These are phyloP conservation scores for Myriangium duriaei DNA, from an alignment of 2,329 filamentous ascomycete species.

Conservation along the genomic window DNA sequence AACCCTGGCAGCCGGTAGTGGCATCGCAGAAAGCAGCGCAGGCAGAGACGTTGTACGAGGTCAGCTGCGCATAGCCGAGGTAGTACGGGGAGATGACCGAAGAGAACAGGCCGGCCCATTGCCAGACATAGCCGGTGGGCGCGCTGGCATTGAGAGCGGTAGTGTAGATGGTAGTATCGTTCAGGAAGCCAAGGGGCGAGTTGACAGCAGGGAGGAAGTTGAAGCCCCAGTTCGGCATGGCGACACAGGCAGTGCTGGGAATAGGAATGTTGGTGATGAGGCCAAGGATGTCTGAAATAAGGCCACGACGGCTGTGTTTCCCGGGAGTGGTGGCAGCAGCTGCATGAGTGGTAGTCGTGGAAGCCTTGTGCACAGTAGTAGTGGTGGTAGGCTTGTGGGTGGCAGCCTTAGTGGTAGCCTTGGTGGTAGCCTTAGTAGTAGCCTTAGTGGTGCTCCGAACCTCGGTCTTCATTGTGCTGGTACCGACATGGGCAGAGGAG, in stretches of 20 bases:
- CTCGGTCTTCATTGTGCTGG: not conserved
- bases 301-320: slow-evolving; percentile 1
- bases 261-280: not conserved
- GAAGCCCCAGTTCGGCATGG: not conserved
- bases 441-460: slow-evolving; percentile 1
- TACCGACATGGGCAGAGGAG: no score
- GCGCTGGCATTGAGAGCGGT: slow-evolving; percentile 1
- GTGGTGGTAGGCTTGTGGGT: slow-evolving; percentile 2
- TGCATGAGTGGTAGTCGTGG: not conserved
- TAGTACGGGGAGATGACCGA: slow-evolving; percentile 10
- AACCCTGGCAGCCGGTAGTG: slow-evolving; percentile 6
- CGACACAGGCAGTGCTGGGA: slow-evolving; percentile 6
- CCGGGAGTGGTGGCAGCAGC: not conserved
- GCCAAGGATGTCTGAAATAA: slow-evolving; percentile 1
- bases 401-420: not conserved
- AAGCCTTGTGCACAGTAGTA: not conserved
- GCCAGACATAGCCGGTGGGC: slow-evolving; percentile 9
- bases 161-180: slow-evolving; percentile 4
- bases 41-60: slow-evolving; percentile 4
- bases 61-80: slow-evolving; percentile 7
- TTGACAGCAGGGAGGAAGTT: slow-evolving; percentile 2
- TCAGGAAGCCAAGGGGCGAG: slow-evolving; percentile 3
- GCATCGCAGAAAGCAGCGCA: slow-evolving; percentile 11
- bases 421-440: not conserved
- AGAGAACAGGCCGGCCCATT: slow-evolving; percentile 13